Base-by-base conservation (phyloP, 176 grass and related monocot species). In the Oryza glumipatula region DNA sequence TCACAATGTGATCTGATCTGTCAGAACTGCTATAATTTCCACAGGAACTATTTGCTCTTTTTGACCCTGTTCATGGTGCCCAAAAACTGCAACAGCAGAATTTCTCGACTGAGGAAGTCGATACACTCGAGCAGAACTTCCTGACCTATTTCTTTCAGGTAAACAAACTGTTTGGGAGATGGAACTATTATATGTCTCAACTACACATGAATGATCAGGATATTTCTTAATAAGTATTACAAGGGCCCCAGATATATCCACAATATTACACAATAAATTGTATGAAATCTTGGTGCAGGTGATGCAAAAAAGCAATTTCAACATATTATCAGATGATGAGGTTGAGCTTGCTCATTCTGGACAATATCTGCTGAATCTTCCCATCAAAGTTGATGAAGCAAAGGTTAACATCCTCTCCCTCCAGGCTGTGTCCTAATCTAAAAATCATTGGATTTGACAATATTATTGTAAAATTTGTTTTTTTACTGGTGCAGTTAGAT, bases 291-390 rank as follows among this genome's bases (percentile, higher is more conserved):
- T 65, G 30, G 58, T 85, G 76, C 83, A 98, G 96, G 85, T 95
- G 73, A 98, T 98, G 96, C 66, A 94, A 70, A 98, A 98, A 80
- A 98, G 96, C 74, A 95, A 98, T 79, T 98, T 98, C 77, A 98
- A 98, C 54, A 95, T 95, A 98, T 83, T 98, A 45, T 94, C 86
- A 36, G 91, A 98, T 68, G 93, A 98, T 16, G 96, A 98, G 79
- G 87, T 98, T 85, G 96, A 98, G 68, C 85, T 98, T 88, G 93
- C 93, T 76, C 96, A 94, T 36, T 88, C 88, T 51, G 93, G 92
- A 66, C 96, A 98, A 61, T 98, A 95, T 83, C 80, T 98, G 52
- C 72, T 95, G 86, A 93, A 98, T 88, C 93, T 95, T 93, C 96
- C 96, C 15, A 98, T 98, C 75, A 95, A 98, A 98, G 96, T 98